Evolutionary conservation across 2,329 filamentous ascomycete genomes (phyloP), one percentile per base, ranked within the genome.

Genomic region (Zymoseptoria passerinii): DNA sequence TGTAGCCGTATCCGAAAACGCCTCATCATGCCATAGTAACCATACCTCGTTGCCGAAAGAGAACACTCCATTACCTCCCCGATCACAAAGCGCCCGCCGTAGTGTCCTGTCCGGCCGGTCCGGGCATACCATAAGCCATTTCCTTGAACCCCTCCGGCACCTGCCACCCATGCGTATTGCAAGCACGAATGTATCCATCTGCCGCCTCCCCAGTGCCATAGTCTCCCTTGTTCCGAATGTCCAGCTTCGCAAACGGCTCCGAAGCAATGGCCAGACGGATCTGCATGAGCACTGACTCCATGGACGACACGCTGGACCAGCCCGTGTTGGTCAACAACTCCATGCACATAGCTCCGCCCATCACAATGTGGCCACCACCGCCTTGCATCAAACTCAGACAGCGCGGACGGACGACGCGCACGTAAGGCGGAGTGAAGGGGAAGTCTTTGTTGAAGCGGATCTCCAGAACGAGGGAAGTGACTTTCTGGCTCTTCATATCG

Each of bases 341-440:
- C 84, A 95, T 92, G 72, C 84, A 87, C 75, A 96, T 83, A 1
- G 91, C 89, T 1, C 92, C 92, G 23, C 92, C 92, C 1, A 79
- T 76, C 0, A 92, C 95, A 60, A 96, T 86, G 70, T 96, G 89
- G 0, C 91, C 91, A 23, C 92, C 92, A 19, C 91, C 92, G 4
- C 90, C 90, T 4, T 77, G 66, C 27, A 76, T 70, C 68, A 92
- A 92, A 1, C 83, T 79, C 19, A 92, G 71, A 71, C 96, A 92
- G 4, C 87, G 85, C 1, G 92, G 92, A 5, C 87, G 83, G 55
- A 96, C 81, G 16, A 96, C 84, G 6, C 92, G 86, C 28, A 95
- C 83, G 68, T 96, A 95, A 0, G 92, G 92, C 2, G 92, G 92
- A 0, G 83, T 81, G 68, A 88, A 83, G 0, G 92, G 92, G 63